phyloP scores from a whole-genome alignment of 2,329 filamentous ascomycete genomes.

The Colletotrichum tamarilloi region DNA sequence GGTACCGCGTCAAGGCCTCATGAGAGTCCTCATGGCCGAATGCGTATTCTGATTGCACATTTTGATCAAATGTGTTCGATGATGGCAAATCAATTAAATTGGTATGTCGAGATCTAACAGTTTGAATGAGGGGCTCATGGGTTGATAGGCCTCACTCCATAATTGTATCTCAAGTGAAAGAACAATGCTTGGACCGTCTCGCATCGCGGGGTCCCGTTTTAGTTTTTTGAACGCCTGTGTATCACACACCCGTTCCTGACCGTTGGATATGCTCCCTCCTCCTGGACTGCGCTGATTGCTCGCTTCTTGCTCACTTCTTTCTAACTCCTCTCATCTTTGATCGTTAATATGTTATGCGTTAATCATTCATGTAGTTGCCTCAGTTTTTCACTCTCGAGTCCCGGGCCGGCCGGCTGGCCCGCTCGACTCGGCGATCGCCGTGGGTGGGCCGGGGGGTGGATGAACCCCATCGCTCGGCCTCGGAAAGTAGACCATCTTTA shows the following conservation, averaged over 20 bases:
- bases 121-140: not conserved
- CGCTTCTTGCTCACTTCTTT: conserved; percentile 2
- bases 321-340: not conserved
- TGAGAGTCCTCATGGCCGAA: not conserved
- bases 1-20: not conserved
- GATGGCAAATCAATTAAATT: not conserved
- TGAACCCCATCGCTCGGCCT: conserved; percentile 32
- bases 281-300: conserved; percentile 17
- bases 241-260: not conserved
- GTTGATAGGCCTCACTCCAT: not conserved
- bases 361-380: not conserved
- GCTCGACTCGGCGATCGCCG: conserved; percentile 31
- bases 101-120: not conserved
- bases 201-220: conserved; percentile 1
- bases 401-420: conserved; percentile 27
- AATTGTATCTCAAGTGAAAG: not conserved
- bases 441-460: conserved; percentile 25
- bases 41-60: not conserved
- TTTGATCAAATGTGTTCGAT: not conserved
- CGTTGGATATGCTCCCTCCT: not conserved
- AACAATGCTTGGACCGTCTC: conserved; percentile 16
- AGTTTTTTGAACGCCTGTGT: conserved; percentile 26
- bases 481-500: conserved; percentile 34
- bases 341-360: conserved; percentile 3
- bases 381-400: conserved; percentile 33